Conservation (phyloP, 192 early-diverging fungal species). For the Coemansia sp. region DNA sequence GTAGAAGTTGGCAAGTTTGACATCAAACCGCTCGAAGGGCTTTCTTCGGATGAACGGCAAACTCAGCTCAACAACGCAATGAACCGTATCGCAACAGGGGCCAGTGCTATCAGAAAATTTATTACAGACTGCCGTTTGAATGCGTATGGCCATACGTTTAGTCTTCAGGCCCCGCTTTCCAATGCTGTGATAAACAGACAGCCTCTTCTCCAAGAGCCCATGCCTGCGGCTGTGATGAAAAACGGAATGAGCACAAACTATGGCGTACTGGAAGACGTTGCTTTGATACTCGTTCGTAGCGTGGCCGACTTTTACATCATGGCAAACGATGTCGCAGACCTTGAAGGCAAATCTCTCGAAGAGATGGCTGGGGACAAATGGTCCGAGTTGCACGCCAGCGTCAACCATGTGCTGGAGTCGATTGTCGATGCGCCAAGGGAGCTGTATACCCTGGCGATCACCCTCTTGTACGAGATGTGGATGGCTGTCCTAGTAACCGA, state of each 20-base stretch:
- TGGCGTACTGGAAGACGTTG: slow-evolving; percentile 46
- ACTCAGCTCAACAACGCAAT: slow-evolving; percentile 24
- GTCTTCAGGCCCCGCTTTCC: not conserved
- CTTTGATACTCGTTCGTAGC: slow-evolving; percentile 48
- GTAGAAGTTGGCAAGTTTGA: slow-evolving; percentile 18
- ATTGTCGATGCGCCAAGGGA: slow-evolving; percentile 31
- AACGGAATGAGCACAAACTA: slow-evolving; percentile 47
- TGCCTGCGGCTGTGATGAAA: slow-evolving; percentile 5
- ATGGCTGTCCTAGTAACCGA: slow-evolving; percentile 42
- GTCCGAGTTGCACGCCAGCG: slow-evolving; percentile 27
- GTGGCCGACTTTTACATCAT: slow-evolving; percentile 45
- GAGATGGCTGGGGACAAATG: slow-evolving; percentile 2
- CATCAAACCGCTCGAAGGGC: slow-evolving; percentile 10
- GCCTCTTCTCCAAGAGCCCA: not conserved
- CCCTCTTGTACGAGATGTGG: slow-evolving; percentile 53
- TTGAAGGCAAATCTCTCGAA: not conserved
- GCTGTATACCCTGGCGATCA: slow-evolving; percentile 34
- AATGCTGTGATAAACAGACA: not conserved
- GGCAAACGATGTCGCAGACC: not conserved
- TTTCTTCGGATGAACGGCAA: slow-evolving; percentile 19
- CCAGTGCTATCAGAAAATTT: slow-evolving; percentile 24
- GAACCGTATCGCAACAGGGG: slow-evolving; percentile 20
- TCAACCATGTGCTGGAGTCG: slow-evolving; percentile 27
- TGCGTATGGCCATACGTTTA: not conserved
- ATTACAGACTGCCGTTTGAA: slow-evolving; percentile 29